Conservation (phyloP, 345 rosid genomes). For the Populus pruinosa region DNA sequence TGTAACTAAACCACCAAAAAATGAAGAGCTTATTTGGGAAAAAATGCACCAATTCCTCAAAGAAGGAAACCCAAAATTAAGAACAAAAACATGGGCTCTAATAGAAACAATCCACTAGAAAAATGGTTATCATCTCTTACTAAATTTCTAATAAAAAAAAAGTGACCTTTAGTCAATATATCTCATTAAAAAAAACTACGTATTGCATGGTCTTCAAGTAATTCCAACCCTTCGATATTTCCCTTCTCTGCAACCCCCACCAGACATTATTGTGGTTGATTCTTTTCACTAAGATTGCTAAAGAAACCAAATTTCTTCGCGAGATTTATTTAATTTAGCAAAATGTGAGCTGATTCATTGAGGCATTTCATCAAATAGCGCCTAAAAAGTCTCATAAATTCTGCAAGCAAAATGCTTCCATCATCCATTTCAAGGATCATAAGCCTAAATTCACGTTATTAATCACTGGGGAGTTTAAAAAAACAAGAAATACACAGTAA, state of each 20-base stretch:
- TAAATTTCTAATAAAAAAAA: too few relatives aligned
- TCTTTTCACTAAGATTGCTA: too few relatives aligned
- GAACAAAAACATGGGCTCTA: not conserved
- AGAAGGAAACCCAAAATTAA: not conserved
- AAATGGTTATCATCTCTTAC: not conserved
- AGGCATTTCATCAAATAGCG: not conserved
- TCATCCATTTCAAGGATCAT: not conserved
- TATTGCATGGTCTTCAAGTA: not conserved
- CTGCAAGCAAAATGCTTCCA: not conserved
- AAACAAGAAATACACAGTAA: too few relatives aligned
- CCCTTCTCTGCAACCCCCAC: not conserved
- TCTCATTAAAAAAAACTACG: not conserved
- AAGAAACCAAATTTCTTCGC: too few relatives aligned
- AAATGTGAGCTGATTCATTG: not conserved
- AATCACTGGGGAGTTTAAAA: too few relatives aligned
- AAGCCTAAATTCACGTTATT: not conserved
- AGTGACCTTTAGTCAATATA: not conserved
- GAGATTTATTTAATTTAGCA: too few relatives aligned
- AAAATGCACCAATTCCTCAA: not conserved
- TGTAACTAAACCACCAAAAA: not conserved
- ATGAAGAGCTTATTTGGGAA: not conserved
- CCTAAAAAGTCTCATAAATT: not conserved
- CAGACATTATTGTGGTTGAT: not conserved
- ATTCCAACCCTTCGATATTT: too few relatives aligned
- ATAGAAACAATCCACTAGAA: not conserved